Percentiles rank a stretch among this genome's conserved stretches.
Evolutionary conservation across 1,284 basidiomycete species (phyloP).

Genomic region (Tausonia pullulans): DNA sequence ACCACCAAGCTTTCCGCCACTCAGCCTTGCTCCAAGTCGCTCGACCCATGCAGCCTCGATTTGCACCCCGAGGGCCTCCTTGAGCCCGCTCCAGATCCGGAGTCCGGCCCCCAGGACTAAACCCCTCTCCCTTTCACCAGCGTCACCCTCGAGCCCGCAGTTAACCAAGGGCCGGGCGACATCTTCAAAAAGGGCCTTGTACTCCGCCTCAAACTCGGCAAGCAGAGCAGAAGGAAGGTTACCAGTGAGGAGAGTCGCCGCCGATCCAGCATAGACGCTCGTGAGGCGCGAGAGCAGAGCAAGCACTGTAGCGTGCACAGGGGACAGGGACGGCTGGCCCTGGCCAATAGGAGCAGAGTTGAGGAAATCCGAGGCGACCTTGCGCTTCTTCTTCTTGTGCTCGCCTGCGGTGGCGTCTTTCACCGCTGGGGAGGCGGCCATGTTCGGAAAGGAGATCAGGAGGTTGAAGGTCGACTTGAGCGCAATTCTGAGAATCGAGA

Average conservation of each 20-base stretch:
- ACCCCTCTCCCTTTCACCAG: too few species aligned
- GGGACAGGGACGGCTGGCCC: slow-evolving; percentile 2
- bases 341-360: not conserved
- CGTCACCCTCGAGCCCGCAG: not conserved
- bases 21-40: not conserved
- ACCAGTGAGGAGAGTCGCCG: slow-evolving; percentile 3
- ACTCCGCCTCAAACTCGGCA: not conserved
- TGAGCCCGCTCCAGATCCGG: not conserved
- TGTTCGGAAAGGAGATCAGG: not conserved
- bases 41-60: not conserved
- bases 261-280: not conserved
- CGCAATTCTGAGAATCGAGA: not conserved
- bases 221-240: slow-evolving; percentile 9
- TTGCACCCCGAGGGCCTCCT: not conserved
- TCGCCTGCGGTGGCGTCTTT: not conserved
- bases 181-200: not conserved
- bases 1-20: not conserved
- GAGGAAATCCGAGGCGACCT: not conserved
- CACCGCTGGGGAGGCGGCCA: not conserved
- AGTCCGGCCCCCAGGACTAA: slow-evolving; percentile 5
- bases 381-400: slow-evolving; percentile 15
- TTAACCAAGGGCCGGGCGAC: not conserved
- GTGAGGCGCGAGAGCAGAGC: slow-evolving; percentile 3
- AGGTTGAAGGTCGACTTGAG: not conserved
- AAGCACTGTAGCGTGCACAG: too few species aligned